These are phyloP conservation scores for Artemisia argyi DNA, from an alignment of 129 eudicot species.

Conservation along the genomic window DNA sequence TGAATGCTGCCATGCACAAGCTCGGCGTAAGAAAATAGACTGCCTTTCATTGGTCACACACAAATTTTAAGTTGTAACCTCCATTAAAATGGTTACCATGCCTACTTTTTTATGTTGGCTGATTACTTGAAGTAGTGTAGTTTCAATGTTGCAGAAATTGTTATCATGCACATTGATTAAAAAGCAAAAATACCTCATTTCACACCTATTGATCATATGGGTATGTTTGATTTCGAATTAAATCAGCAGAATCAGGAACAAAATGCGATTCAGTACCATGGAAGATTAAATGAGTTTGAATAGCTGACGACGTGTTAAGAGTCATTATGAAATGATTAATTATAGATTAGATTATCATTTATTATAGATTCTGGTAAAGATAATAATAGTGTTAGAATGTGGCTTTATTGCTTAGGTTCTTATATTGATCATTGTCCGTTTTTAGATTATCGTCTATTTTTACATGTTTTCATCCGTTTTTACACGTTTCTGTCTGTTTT, in stretches of 20 bases:
- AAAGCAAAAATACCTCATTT: constrained; percentile 22
- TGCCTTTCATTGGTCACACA: not conserved
- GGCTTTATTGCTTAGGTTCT: too few species aligned
- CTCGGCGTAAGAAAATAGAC: constrained; percentile 45
- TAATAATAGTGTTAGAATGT: too few species aligned
- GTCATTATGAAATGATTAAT: too few species aligned
- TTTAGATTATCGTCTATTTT: too few species aligned
- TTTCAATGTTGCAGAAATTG: constrained; percentile 11
- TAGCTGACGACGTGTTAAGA: too few species aligned
- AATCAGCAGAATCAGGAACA: not conserved
- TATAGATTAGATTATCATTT: too few species aligned
- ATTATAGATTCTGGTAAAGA: too few species aligned
- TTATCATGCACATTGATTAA: constrained; percentile 7
- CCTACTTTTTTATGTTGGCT: constrained; percentile 24
- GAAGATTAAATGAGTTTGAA: too few species aligned
- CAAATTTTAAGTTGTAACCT: constrained; percentile 17
- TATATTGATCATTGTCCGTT: too few species aligned
- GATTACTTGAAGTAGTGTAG: constrained; percentile 17
- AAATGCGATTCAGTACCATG: too few species aligned
- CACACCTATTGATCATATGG: not conserved
- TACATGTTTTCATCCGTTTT: too few species aligned
- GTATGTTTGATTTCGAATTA: not conserved
- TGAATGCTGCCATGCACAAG: constrained; percentile 76
- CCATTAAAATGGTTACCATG: constrained; percentile 24
- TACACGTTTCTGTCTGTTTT: too few species aligned